Evolutionary conservation across 2,329 filamentous ascomycete genomes (phyloP).

Genomic region (Immersiporthe knoxdaviesiana): DNA sequence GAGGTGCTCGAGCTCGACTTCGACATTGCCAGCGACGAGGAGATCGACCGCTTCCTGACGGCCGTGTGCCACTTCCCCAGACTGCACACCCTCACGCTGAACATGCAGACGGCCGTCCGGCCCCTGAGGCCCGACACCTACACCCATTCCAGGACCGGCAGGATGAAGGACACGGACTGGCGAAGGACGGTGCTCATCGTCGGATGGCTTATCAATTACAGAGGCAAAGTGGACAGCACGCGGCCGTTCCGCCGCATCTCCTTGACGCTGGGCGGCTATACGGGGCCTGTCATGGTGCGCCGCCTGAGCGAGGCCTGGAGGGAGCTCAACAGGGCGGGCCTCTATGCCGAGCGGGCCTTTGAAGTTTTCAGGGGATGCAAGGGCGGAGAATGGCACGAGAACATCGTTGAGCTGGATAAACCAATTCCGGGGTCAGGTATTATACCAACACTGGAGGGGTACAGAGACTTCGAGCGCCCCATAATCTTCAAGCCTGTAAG

Average conservation of each 20-base stretch:
- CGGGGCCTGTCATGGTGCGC: constrained; percentile 49
- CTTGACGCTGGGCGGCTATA: constrained; percentile 55
- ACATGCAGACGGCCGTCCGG: constrained; percentile 48
- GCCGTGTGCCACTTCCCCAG: constrained; percentile 44
- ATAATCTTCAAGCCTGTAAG: too few relatives aligned
- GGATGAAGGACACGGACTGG: constrained; percentile 38
- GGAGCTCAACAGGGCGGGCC: constrained; percentile 44
- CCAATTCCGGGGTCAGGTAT: too few relatives aligned
- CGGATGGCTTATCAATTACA: too few relatives aligned
- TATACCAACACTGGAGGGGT: too few relatives aligned
- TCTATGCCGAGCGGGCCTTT: constrained; percentile 54
- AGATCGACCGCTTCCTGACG: constrained; percentile 42
- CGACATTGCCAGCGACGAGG: constrained; percentile 42
- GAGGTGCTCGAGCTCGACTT: constrained; percentile 52
- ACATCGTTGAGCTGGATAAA: too few relatives aligned
- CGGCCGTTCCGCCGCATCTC: constrained; percentile 45
- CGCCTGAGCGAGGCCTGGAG: constrained; percentile 47
- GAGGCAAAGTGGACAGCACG: constrained; percentile 2
- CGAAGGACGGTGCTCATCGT: too few relatives aligned
- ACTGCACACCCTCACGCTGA: constrained; percentile 47
- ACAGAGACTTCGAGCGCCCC: too few relatives aligned
- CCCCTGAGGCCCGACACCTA: constrained; percentile 25
- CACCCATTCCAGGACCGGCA: too few relatives aligned
- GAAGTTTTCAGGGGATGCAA: constrained; percentile 31
- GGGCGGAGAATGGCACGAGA: too few relatives aligned